Percentiles rank a stretch among this genome's conserved stretches.
Conservation (phyloP, 441 rosid species). For the Erysimum cheiri region DNA sequence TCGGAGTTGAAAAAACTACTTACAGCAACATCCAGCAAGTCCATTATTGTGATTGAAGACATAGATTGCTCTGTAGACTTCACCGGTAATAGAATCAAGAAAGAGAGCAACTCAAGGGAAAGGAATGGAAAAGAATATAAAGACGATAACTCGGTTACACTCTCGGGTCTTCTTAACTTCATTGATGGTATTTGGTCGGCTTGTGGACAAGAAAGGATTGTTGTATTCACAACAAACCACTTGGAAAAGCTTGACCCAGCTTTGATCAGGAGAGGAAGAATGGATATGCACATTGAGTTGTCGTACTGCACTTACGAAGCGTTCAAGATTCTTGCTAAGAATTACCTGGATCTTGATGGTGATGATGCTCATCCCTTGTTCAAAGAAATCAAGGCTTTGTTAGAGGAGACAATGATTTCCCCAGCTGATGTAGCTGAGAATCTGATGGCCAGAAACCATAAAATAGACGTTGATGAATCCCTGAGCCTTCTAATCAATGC, state of each 20-base stretch:
- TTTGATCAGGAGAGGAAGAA: constrained; percentile 73
- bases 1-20: constrained; percentile 73
- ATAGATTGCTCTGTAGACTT: constrained; percentile 78
- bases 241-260: constrained; percentile 78
- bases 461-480: constrained; percentile 51
- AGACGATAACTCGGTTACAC: constrained; percentile 63
- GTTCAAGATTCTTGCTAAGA: constrained; percentile 68
- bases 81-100: constrained; percentile 65
- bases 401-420: constrained; percentile 56
- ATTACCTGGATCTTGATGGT: constrained; percentile 56
- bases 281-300: constrained; percentile 82
- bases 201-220: constrained; percentile 73
- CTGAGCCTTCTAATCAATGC: constrained; percentile 53
- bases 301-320: constrained; percentile 69
- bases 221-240: constrained; percentile 72
- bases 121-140: constrained; percentile 49
- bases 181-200: constrained; percentile 88
- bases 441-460: constrained; percentile 65
- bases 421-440: constrained; percentile 86
- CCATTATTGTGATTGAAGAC: constrained; percentile 75
- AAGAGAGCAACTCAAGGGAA: constrained; percentile 19
- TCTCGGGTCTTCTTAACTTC: constrained; percentile 76
- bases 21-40: constrained; percentile 64
- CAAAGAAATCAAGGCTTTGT: constrained; percentile 40
- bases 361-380: constrained; percentile 42